Conservation (phyloP, 345 rosid species). For the Corymbia maculata region DNA sequence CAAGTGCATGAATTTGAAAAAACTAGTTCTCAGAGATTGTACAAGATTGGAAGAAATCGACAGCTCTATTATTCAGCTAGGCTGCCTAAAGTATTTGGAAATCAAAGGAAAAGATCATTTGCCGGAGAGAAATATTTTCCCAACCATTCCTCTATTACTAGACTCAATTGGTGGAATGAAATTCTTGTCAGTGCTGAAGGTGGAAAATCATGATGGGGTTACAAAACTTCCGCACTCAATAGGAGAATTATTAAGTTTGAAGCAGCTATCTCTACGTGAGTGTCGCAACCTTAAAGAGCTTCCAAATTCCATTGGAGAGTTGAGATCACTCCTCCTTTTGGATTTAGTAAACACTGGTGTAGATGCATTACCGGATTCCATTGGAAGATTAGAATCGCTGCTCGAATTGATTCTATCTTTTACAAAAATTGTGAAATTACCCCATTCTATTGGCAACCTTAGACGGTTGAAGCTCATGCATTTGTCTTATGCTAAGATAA, state of each 20-base stretch:
- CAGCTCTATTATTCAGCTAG: background rate
- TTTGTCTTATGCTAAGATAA: background rate
- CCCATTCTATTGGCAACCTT: background rate
- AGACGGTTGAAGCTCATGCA: background rate
- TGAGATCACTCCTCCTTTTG: background rate
- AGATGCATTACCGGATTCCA: background rate
- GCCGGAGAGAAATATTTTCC: too few relatives aligned
- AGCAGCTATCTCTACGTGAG: background rate
- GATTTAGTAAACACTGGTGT: background rate
- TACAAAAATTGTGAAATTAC: too few relatives aligned
- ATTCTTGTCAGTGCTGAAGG: background rate
- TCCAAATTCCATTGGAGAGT: background rate
- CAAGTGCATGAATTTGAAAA: background rate
- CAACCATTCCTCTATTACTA: rapidly evolving
- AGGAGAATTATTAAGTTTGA: background rate
- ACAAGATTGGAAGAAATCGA: background rate
- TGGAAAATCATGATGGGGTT: background rate
- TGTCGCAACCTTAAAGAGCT: background rate
- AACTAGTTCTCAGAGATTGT: background rate
- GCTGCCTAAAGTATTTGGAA: background rate
- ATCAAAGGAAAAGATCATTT: background rate
- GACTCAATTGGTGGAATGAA: background rate
- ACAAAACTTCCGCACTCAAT: background rate
- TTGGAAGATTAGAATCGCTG: background rate
- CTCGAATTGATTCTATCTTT: too few relatives aligned